A percentile compares a stretch with the other conserved stretches of the same genome.
Evolutionary conservation across 768 basidiomycete species (phyloP).

Genomic region (Termitomyces sp.): DNA sequence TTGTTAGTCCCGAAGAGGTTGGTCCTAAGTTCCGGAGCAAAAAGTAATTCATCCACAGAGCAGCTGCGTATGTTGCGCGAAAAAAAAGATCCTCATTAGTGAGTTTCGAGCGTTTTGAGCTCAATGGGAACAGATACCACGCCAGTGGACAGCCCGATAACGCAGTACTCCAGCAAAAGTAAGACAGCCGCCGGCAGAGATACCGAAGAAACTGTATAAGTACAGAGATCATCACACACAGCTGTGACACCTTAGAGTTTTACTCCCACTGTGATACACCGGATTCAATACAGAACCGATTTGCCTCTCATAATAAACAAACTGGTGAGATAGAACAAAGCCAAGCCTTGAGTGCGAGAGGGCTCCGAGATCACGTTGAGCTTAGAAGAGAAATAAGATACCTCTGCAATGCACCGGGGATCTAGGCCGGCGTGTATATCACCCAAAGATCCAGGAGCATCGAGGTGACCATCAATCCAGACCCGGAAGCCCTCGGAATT

Average conservation of each 20-base stretch:
- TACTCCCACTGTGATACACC: too few species aligned
- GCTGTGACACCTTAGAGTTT: not conserved
- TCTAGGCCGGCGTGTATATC: not conserved
- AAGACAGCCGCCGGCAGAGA: not conserved
- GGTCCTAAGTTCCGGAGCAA: not conserved
- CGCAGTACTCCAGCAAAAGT: not conserved
- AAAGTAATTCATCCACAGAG: not conserved
- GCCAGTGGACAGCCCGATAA: not conserved
- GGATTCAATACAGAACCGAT: not conserved
- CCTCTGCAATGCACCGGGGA: not conserved
- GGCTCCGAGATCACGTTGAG: not conserved
- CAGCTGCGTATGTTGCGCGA: not conserved
- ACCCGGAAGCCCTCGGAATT: not conserved
- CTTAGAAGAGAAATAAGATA: not conserved
- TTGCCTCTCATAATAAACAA: too few species aligned
- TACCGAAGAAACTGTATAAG: not conserved
- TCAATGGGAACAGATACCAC: not conserved
- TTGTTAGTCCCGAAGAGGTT: not conserved
- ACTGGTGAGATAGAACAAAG: too few species aligned
- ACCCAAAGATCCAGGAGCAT: not conserved
- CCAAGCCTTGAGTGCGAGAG: not conserved
- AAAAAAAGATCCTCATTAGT: not conserved
- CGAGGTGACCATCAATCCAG: not conserved
- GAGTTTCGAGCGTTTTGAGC: too few species aligned
- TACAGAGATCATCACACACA: not conserved